phyloP scores from a whole-genome alignment of 106 monocot species.

The Allium cepa region DNA sequence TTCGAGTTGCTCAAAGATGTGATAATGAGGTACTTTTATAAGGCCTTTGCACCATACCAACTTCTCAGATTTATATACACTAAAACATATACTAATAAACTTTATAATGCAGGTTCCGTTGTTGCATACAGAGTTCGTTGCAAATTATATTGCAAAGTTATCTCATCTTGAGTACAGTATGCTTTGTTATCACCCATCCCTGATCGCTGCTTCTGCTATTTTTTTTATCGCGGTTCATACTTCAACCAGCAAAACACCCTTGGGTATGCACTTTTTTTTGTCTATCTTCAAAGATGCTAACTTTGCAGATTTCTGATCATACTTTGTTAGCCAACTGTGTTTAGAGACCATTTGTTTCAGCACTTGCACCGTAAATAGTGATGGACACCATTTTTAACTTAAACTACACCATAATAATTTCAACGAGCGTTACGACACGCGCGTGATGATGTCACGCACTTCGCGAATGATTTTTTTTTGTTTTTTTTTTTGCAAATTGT shows the following conservation, averaged over 20 bases:
- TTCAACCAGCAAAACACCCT: slow-evolving; percentile 59
- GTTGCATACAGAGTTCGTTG: slow-evolving; percentile 73
- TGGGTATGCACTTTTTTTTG: slow-evolving; percentile 60
- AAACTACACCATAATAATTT: too few relatives aligned
- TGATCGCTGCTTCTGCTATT: slow-evolving; percentile 69
- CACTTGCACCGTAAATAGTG: too few relatives aligned
- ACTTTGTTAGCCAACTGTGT: slow-evolving; percentile 26
- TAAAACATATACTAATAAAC: too few relatives aligned
- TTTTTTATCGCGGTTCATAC: slow-evolving; percentile 73
- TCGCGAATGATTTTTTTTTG: too few relatives aligned
- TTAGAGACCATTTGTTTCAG: too few relatives aligned
- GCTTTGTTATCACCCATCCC: slow-evolving; percentile 56
- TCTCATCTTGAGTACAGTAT: slow-evolving; percentile 69
- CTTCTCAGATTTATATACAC: neutral
- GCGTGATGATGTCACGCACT: too few relatives aligned
- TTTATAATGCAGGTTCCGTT: slow-evolving; percentile 33
- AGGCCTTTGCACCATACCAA: neutral
- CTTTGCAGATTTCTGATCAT: too few relatives aligned
- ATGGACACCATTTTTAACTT: too few relatives aligned
- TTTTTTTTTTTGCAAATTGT: too few relatives aligned
- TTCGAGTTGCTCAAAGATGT: slow-evolving; percentile 59
- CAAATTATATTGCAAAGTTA: slow-evolving; percentile 72
- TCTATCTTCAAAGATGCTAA: too few relatives aligned
- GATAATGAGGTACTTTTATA: slow-evolving; percentile 42
- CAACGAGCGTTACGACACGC: too few relatives aligned